A percentile compares a stretch with the other conserved stretches of the same genome.
Conservation (phyloP, 192 early-diverging fungal genomes). For the Entomortierella beljakovae region DNA sequence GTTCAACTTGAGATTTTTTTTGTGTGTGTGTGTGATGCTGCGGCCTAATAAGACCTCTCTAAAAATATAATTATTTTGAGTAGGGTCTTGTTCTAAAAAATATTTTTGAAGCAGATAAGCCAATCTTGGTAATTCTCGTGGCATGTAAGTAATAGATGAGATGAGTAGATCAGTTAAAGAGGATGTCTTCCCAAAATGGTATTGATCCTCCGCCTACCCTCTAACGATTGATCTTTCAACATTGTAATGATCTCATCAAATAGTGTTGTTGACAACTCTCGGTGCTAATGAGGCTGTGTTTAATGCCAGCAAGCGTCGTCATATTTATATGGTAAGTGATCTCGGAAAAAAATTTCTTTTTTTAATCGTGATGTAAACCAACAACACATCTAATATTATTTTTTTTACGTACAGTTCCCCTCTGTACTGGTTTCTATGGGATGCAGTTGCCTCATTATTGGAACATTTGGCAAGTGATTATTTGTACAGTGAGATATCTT, state of each 20-base stretch:
- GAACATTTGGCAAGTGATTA: conserved; percentile 59
- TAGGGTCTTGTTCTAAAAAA: conserved; percentile 75
- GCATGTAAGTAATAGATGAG: conserved; percentile 51
- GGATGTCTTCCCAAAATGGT: background rate
- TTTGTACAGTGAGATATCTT: background rate
- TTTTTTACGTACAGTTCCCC: conserved; percentile 54
- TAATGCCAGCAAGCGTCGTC: conserved; percentile 75
- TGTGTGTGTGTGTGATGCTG: too few species aligned
- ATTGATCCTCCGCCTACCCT: background rate
- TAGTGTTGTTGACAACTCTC: conserved; percentile 68
- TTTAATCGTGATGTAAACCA: too few species aligned
- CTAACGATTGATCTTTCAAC: background rate
- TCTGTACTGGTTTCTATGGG: conserved; percentile 62
- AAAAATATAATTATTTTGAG: background rate
- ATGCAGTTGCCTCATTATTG: conserved; percentile 62
- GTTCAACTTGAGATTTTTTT: too few species aligned
- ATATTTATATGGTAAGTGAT: conserved; percentile 76
- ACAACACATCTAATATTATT: too few species aligned
- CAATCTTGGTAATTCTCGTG: conserved; percentile 70
- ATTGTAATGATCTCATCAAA: background rate
- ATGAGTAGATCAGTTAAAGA: too few species aligned
- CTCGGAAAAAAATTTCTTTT: background rate
- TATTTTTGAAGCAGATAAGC: conserved; percentile 72
- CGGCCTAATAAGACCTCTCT: too few species aligned
- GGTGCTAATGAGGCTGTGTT: conserved; percentile 77